These are phyloP conservation scores for Dothistroma septosporum DNA, from an alignment of 2,329 filamentous ascomycete species.

Conservation along the genomic window DNA sequence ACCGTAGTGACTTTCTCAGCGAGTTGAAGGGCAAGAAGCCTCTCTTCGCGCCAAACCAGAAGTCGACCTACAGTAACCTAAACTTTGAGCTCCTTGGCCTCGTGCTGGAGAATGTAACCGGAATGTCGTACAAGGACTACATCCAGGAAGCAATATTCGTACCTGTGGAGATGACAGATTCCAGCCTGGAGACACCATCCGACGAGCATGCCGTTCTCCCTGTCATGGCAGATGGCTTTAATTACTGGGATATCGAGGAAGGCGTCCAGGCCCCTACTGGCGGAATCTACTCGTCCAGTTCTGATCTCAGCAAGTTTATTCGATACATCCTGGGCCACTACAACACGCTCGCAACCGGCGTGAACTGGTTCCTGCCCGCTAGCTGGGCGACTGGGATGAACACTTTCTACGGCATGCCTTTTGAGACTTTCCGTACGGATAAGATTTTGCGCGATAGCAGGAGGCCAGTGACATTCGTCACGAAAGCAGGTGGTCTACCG, in stretches of 20 bases:
- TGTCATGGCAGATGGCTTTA: slow-evolving; percentile 19
- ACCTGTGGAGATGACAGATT: slow-evolving; percentile 37
- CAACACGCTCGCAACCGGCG: slow-evolving; percentile 39
- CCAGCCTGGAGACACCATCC: slow-evolving; percentile 33
- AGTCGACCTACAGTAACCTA: slow-evolving; percentile 42
- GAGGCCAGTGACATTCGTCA: slow-evolving; percentile 43
- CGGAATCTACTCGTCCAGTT: slow-evolving; percentile 41
- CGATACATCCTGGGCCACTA: slow-evolving; percentile 42
- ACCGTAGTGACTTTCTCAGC: slow-evolving; percentile 33
- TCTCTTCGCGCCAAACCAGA: slow-evolving; percentile 41
- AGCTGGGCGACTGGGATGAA: slow-evolving; percentile 37
- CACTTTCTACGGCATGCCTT: slow-evolving; percentile 46
- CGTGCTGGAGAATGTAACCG: slow-evolving; percentile 38
- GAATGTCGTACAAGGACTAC: slow-evolving; percentile 36
- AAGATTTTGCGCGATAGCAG: slow-evolving; percentile 36
- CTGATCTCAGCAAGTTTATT: slow-evolving; percentile 43
- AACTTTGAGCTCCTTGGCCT: slow-evolving; percentile 42
- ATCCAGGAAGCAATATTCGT: slow-evolving; percentile 40
- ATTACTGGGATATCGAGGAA: slow-evolving; percentile 42
- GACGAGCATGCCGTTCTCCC: slow-evolving; percentile 40
- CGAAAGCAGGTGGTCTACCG: slow-evolving; percentile 44
- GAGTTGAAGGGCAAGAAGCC: slow-evolving; percentile 33
- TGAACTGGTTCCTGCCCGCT: slow-evolving; percentile 44
- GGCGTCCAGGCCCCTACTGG: slow-evolving; percentile 44
- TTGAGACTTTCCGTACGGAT: slow-evolving; percentile 45